Base-by-base conservation (phyloP, 768 basidiomycete genomes). In the Tulasnella sp. region DNA sequence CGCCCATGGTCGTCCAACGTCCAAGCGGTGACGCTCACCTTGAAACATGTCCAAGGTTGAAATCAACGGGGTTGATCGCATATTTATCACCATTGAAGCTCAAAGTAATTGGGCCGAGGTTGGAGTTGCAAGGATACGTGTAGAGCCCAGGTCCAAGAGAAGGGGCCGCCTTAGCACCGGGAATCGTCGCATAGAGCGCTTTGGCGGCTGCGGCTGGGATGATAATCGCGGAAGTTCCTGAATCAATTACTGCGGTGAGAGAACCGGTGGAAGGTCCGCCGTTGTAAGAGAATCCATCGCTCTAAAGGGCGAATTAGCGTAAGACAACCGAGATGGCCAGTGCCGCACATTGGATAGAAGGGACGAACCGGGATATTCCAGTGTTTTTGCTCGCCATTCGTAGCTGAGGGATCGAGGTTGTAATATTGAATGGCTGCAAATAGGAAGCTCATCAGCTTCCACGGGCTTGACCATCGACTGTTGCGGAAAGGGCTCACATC, bases 101-200 rank as follows among this genome's bases (percentile, higher is more conserved):
- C n/a, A 70, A 36, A 19, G 25, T 19, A 38, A 70, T 70, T 4
- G 68, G 68, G 3, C 64, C 68, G 22, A 70, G 75, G 9, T 67
- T 76, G 36, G 75, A 76, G 15, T 29, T 29, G 75, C 75, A 76
- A 31, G 75, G 75, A 67, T 68, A 76, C 22, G 75, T n/a, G 68
- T 76, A 76, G 75, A 69, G 45, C 22, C 75, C 75, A 2, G 31
- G 12, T n/a, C 75, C 75, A 39, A 76, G 38, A 9, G 22, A 31
- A 38, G 39, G 19, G 31, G 67, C 75, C 12, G 67, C 38, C 75
- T 68, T 70, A n/a, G 75, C 75, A 14, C 75, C 75, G 31, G 75
- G 68, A 45, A 76, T 40, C 36, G 31, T 67, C 9, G 75, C 12
- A 37, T 76, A 76, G 39, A 76, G 69, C 67, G 68, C 42, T 22